Conservation (phyloP, 495 filamentous ascomycete genomes). For the Xylaria grammica region DNA sequence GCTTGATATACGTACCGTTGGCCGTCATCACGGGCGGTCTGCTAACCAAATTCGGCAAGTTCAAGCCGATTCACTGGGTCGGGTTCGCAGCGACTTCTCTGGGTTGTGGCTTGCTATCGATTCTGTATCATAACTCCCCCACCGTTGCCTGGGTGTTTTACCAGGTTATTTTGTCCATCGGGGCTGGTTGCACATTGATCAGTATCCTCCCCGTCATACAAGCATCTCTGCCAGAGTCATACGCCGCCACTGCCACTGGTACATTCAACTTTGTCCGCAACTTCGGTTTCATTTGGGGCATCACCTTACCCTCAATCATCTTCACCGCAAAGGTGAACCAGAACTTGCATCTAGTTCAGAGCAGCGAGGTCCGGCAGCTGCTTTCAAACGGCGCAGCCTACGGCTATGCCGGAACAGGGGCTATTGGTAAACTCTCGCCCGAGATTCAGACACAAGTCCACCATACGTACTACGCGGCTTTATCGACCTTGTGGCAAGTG, state of each 20-base stretch:
- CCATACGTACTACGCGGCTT: neutral
- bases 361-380: neutral
- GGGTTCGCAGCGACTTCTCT: conserved; percentile 40
- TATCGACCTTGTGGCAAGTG: neutral
- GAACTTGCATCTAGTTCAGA: neutral
- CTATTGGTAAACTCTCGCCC: neutral
- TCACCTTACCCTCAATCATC: conserved; percentile 26
- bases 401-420: neutral
- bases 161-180: conserved; percentile 28
- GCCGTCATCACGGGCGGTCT: conserved; percentile 35
- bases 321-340: conserved; percentile 20
- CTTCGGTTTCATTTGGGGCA: conserved; percentile 53
- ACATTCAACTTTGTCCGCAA: conserved; percentile 46
- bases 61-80: conserved; percentile 44
- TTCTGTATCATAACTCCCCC: conserved; percentile 26
- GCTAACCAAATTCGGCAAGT: conserved; percentile 44
- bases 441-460: neutral
- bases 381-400: neutral
- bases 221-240: conserved; percentile 34
- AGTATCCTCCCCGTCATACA: conserved; percentile 38
- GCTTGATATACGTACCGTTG: conserved; percentile 6
- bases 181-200: conserved; percentile 30
- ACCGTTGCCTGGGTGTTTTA: conserved; percentile 35
- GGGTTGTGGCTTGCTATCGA: conserved; percentile 46
- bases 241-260: conserved; percentile 41